Conservation (phyloP, 2,329 filamentous ascomycete genomes). For the Thelonectria blattea region DNA sequence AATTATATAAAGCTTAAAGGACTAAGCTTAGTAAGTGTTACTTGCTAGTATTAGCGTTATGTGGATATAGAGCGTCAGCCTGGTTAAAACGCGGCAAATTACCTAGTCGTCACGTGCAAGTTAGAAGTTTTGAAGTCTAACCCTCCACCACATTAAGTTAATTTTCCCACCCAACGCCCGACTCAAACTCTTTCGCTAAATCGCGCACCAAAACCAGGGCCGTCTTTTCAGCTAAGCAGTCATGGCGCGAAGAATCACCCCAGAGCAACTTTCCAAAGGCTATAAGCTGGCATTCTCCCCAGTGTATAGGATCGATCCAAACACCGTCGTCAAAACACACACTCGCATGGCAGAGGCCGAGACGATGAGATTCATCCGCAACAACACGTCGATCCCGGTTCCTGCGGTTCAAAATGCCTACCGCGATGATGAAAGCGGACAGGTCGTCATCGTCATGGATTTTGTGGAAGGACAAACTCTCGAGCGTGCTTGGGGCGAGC, state of each 20-base stretch:
- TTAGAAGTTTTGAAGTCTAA: too few species aligned
- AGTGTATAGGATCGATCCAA: neutral
- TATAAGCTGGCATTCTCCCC: neutral
- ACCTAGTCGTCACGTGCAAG: too few species aligned
- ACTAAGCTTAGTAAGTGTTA: too few species aligned
- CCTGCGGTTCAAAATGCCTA: conserved; percentile 22
- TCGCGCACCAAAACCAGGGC: too few species aligned
- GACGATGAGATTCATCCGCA: conserved; percentile 8
- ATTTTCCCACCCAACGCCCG: too few species aligned
- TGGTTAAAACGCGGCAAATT: too few species aligned
- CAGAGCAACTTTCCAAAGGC: neutral
- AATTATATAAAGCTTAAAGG: too few species aligned
- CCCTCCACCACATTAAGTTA: too few species aligned
- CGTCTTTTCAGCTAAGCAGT: too few species aligned
- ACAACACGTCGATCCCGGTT: conserved; percentile 18
- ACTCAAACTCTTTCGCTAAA: too few species aligned
- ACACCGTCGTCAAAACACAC: neutral
- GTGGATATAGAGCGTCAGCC: too few species aligned
- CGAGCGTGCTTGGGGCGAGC: conserved; percentile 22
- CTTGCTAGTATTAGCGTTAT: too few species aligned
- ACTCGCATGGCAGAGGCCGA: conserved; percentile 7
- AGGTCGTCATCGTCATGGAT: conserved; percentile 29
- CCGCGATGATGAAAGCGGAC: conserved; percentile 14
- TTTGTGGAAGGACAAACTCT: conserved; percentile 27
- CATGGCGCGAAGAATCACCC: neutral